Percentiles rank a stretch among this genome's conserved stretches.
phyloP scores from a whole-genome alignment of 305 asterid species.

The Rubia tinctorum region DNA sequence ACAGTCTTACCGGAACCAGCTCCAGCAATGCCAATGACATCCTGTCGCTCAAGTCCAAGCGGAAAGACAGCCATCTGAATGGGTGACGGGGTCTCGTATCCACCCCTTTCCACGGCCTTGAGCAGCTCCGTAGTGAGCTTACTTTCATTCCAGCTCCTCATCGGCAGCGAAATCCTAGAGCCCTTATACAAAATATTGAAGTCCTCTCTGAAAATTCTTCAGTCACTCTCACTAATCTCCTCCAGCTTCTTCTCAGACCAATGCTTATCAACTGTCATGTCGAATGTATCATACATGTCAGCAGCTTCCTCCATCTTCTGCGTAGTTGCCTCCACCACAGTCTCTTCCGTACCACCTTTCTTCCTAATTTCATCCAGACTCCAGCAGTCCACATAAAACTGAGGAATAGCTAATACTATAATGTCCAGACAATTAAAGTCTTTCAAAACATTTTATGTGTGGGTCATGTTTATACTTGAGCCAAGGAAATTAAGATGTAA shows the following conservation, averaged over 20 bases:
- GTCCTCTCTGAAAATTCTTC: slow-evolving; percentile 88
- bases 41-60: slow-evolving; percentile 80
- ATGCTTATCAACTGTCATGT: slow-evolving; percentile 76
- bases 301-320: slow-evolving; percentile 71
- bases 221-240: slow-evolving; percentile 84
- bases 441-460: no score
- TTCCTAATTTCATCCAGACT: slow-evolving; percentile 54
- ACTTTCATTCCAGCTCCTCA: slow-evolving; percentile 89
- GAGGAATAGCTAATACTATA: no score
- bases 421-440: no score
- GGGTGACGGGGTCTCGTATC: slow-evolving; percentile 71
- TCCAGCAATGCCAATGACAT: slow-evolving; percentile 78
- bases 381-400: no score
- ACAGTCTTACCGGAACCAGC: slow-evolving; percentile 96
- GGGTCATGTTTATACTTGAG: not conserved
- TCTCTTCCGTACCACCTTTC: slow-evolving; percentile 74
- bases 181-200: slow-evolving; percentile 77
- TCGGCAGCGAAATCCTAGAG: slow-evolving; percentile 79
- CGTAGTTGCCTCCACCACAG: slow-evolving; percentile 66
- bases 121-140: slow-evolving; percentile 55
- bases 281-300: slow-evolving; percentile 65
- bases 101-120: slow-evolving; percentile 73
- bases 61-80: slow-evolving; percentile 94
- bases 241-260: slow-evolving; percentile 89
- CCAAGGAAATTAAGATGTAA: not conserved